Evolutionary conservation across 768 basidiomycete species (phyloP).

Genomic region (Crassisporium funariophilum): DNA sequence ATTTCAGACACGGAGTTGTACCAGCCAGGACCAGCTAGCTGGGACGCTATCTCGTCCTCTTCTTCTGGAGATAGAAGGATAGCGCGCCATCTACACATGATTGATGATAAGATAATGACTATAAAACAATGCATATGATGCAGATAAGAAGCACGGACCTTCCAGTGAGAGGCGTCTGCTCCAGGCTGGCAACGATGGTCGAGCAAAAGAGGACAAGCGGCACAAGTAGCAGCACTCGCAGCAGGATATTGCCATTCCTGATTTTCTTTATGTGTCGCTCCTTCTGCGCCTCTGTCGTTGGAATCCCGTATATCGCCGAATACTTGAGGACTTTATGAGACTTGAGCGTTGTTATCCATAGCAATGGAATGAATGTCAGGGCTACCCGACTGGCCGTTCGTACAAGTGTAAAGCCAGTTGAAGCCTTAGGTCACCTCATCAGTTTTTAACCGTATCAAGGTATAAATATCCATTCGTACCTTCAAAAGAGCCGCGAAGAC

Average conservation of each 20-base stretch:
- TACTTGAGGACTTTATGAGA: slow-evolving; percentile 51
- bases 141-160: slow-evolving; percentile 48
- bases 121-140: neutral
- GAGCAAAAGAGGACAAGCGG: slow-evolving; percentile 66
- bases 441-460: neutral
- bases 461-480: slow-evolving; percentile 37
- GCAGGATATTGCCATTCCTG: slow-evolving; percentile 47
- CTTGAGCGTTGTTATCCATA: slow-evolving; percentile 60
- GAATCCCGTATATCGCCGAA: slow-evolving; percentile 52
- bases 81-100: slow-evolving; percentile 68
- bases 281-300: slow-evolving; percentile 55
- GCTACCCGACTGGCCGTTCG: slow-evolving; percentile 71
- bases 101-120: slow-evolving; percentile 6
- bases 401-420: slow-evolving; percentile 70
- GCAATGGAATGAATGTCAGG: slow-evolving; percentile 72
- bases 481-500: slow-evolving; percentile 65
- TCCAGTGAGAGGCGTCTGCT: slow-evolving; percentile 84
- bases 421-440: slow-evolving; percentile 50
- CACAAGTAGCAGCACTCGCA: slow-evolving; percentile 59
- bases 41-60: slow-evolving; percentile 84
- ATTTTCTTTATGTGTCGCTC: slow-evolving; percentile 49
- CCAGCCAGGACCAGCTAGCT: slow-evolving; percentile 86
- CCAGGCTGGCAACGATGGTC: slow-evolving; percentile 71
- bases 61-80: slow-evolving; percentile 92
- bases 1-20: slow-evolving; percentile 81